Evolutionary conservation across 208 protist genomes (phyloP), one percentile per base, ranked within the genome.

Genomic region (Trypanosoma avium): DNA sequence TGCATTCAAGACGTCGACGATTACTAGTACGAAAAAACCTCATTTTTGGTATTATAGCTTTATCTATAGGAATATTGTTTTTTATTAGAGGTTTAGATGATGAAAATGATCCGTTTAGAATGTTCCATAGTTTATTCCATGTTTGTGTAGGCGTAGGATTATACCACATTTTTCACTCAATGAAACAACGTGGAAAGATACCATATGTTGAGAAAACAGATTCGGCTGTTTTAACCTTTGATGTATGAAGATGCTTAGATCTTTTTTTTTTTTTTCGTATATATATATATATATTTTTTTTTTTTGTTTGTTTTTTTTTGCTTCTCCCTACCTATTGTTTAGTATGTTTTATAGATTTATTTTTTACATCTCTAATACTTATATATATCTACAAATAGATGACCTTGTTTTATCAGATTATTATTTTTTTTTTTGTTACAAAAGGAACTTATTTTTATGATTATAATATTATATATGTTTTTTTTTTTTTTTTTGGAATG

Each of bases 41-140:
- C 1, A 21, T 54, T 24, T 38, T 67, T 1, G 69, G 67, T 13
- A n/a, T 59, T 7, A 50, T n/a, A 15, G 32, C 59, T 1, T 65
- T 24, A 47, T 15, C 53, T 0, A 13, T 64, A 2, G 61, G 47
- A 13, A 30, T 57, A 17, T 32, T 70, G 0, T 69, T 62, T 49
- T 74, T 79, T 32, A 22, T 32, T 22, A n/a, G 49, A 13, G 73
- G 67, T 1, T 61, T 79, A n/a, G 61, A 74, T 40, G 60, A 70
- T 27, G 21, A 9, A 1, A 65, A 50, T 19, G 73, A 79, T 36
- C 67, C 66, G 5, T 64, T 70, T 54, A 59, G 73, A 6, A 17
- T 66, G 17, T 74, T 50, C 32, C 73, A 79, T 40, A 61, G 67
- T 17, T 13, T 60, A 3, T 79, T 65, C 42, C 73, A 79, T 48